phyloP scores from a whole-genome alignment of 495 filamentous ascomycete genomes.

The Parachaetomium inaequale region DNA sequence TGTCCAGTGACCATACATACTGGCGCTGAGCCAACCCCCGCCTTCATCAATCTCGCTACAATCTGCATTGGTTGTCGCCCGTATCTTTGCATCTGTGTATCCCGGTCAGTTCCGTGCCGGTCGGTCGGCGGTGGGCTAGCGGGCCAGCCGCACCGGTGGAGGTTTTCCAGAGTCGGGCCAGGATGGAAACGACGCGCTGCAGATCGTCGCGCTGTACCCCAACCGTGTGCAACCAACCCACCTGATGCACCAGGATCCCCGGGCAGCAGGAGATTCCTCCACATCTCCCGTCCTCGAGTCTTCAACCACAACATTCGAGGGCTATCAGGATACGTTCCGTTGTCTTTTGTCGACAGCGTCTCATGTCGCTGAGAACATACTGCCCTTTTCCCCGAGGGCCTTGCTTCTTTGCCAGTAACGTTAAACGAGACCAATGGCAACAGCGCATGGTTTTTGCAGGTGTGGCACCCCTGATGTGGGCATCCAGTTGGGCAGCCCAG shows the following conservation, averaged over 20 bases:
- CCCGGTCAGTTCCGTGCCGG: neutral
- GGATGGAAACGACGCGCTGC: neutral
- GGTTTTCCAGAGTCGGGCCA: neutral
- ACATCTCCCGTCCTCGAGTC: no score
- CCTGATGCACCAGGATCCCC: no score
- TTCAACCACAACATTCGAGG: no score
- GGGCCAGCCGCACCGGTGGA: neutral
- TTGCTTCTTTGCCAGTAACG: no score
- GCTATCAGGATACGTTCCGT: no score
- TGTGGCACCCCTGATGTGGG: constrained; percentile 1
- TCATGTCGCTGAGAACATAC: no score
- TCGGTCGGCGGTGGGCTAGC: neutral
- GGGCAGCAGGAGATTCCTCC: no score
- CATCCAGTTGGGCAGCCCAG: neutral
- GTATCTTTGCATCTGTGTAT: constrained; percentile 9
- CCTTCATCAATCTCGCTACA: neutral
- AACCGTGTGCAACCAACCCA: neutral
- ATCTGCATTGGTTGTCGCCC: neutral
- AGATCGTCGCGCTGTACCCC: constrained; percentile 4
- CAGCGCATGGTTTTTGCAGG: no score
- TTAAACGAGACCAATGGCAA: neutral
- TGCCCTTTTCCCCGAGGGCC: no score
- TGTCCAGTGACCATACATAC: neutral
- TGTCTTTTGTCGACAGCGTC: no score
- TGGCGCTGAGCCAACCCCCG: neutral